Base-by-base conservation (phyloP, 2,329 filamentous ascomycete species). In the Aureobasidium sp. region DNA sequence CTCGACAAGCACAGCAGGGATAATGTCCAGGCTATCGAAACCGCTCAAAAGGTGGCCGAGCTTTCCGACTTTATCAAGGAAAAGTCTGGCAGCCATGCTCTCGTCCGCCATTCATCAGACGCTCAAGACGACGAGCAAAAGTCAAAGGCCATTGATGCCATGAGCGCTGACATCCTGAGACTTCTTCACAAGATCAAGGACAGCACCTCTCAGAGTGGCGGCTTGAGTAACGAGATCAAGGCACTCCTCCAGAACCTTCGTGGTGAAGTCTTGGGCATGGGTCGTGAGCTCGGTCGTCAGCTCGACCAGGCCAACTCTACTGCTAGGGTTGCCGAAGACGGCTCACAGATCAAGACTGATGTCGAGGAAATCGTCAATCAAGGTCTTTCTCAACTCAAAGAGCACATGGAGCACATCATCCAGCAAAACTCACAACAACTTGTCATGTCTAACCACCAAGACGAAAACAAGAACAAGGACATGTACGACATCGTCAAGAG, bases 181-280 rank as follows among this genome's bases (percentile, higher is more conserved):
- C 85, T 94, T 46, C 86, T 97, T 61, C 86, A 87, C 64, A 87
- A 87, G 61, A 88, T 97, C 71, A 96, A 95, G 71, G 91, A 95
- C 70, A 96, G 91, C 67, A 88, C 96, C 60, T 81, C 89, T 0
- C 89, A 95, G 72, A 86, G 89, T 42, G 93, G 93, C 61, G 90
- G 92, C 5, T 81, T 96, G 55, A 96, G 91, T 1, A 90, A 90
- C 60, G 90, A 95, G 71, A 90, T 96, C 64, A 97, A 97, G 74
- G 86, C 90, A 4, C 80, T 96, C 9, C 89, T 96, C 9, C 86
- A 91, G 25, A 92, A 96, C 69, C 80, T 97, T 37, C 86, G 93
- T 23, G 92, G 91, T 2, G 93, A 97, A 70, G 91, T 97, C 9
- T 80, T 96, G 4, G 92, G 91, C 3, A 96, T 96, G 92, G 93